phyloP scores from a whole-genome alignment of 208 protist genomes.

The Trypanosoma brucei region DNA sequence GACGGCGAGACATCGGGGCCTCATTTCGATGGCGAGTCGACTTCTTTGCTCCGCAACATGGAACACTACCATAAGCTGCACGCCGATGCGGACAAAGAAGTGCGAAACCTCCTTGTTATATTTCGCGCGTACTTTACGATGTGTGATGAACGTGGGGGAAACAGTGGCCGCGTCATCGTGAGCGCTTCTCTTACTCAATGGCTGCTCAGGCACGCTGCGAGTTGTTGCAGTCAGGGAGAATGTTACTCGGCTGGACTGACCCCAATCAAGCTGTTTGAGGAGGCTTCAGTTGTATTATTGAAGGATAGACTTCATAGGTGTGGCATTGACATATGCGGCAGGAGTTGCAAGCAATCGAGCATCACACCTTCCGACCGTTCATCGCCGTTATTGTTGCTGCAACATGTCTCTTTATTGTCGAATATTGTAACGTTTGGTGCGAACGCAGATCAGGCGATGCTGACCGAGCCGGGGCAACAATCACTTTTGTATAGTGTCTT shows the following conservation, averaged over 20 bases:
- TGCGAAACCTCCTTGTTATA: slow-evolving; percentile 8
- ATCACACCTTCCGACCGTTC: neutral
- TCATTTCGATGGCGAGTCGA: neutral
- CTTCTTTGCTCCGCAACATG: neutral
- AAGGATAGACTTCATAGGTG: slow-evolving; percentile 1
- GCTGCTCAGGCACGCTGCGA: slow-evolving; percentile 1
- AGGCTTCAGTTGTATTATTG: slow-evolving; percentile 14
- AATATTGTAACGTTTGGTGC: slow-evolving; percentile 1
- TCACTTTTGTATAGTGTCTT: slow-evolving; percentile 8
- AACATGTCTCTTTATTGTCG: slow-evolving; percentile 10
- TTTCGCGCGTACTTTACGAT: slow-evolving; percentile 13
- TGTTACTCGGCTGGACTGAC: neutral
- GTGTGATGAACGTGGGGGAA: neutral
- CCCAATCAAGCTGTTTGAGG: slow-evolving; percentile 14
- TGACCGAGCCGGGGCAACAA: neutral
- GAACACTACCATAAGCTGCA: neutral
- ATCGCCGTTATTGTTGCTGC: slow-evolving; percentile 4
- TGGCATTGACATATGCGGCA: neutral
- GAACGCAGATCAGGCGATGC: neutral
- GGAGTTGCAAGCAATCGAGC: neutral
- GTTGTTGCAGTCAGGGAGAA: neutral
- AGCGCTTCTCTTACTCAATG: slow-evolving; percentile 12
- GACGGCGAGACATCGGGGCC: neutral
- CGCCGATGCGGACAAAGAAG: neutral
- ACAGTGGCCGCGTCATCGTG: neutral